Conservation (phyloP, 1,284 basidiomycete species). For the Puccinia novopanici region DNA sequence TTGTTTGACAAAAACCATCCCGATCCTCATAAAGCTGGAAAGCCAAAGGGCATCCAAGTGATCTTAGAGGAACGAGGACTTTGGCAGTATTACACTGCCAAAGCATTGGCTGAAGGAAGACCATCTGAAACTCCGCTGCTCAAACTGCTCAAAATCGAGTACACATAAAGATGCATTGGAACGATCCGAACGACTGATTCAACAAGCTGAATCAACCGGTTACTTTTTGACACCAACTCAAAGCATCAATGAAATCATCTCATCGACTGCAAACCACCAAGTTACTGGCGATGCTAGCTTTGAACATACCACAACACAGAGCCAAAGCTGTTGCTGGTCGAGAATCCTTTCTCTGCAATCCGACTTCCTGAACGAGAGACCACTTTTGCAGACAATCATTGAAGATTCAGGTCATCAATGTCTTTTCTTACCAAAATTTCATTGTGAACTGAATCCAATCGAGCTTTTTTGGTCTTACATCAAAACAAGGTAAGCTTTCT, state of each 20-base stretch:
- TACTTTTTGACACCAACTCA: not conserved
- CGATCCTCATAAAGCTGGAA: not conserved
- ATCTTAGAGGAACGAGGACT: slow-evolving; percentile 6
- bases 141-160: not conserved
- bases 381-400: no score
- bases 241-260: not conserved
- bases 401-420: no score
- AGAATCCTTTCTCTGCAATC: no score
- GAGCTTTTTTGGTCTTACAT: not conserved
- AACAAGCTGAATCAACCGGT: not conserved
- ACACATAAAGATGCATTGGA: not conserved
- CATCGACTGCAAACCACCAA: not conserved
- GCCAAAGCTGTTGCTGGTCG: not conserved
- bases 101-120: not conserved
- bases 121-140: slow-evolving; percentile 55
- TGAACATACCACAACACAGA: not conserved
- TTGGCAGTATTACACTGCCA: not conserved
- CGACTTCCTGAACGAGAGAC: no score
- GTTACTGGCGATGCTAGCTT: not conserved
- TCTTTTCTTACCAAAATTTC: no score
- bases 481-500: no score
- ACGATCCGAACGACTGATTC: not conserved
- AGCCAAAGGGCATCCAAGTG: not conserved
- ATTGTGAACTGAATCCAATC: no score
- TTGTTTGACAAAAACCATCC: not conserved